Evolutionary conservation across 306 rosid species (phyloP), one percentile per base, ranked within the genome.

Genomic region (Chamaecrista fasciculata): DNA sequence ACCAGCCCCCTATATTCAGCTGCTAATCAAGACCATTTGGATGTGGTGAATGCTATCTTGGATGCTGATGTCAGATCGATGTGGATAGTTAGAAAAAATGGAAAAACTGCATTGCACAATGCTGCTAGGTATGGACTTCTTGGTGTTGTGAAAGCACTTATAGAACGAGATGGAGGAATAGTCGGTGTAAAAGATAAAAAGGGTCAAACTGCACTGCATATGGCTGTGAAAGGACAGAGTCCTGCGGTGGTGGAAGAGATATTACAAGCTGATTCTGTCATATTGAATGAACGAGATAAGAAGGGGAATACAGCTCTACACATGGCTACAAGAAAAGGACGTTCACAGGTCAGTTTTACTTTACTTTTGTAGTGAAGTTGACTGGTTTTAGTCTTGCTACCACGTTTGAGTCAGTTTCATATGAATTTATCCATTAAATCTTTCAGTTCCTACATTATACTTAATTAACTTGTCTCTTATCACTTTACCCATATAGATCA

Each of bases 1-100:
- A 93, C 97, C 10, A 86, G 97, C 81, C 94, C 98, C 15, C 87
- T 93, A n/a, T 93, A 93, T 82, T 79, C 88, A n/a, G 98, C 97
- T 44, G 94, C 97, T 23, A 80, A 62, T 24, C 82, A 78, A 66
- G 90, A 79, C 37, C 97, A 86, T 79, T 77, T 90, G 82, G 97
- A 90, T 40, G 85, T 93, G 51, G 94, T 93, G 73, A 85, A 82
- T 75, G 87, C 97, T 40, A 90, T 93, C 76, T 73, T 93, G 83
- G 97, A 86, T 71, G 89, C 75, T 6, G 91, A 93, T 81, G 78
- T 55, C 20, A 72, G 84, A 73, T 78, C 96, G 56, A 57, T 82
- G 83, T 53, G 71, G 85, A 86, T 86, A 11, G 91, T 90, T 58
- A 90, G 98, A 79, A 93, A 86, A 83, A 93, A 93, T 26, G 98